These are phyloP conservation scores for Blastocystis sp. DNA, from an alignment of 352 stramenopile genomes.

Conservation along the genomic window DNA sequence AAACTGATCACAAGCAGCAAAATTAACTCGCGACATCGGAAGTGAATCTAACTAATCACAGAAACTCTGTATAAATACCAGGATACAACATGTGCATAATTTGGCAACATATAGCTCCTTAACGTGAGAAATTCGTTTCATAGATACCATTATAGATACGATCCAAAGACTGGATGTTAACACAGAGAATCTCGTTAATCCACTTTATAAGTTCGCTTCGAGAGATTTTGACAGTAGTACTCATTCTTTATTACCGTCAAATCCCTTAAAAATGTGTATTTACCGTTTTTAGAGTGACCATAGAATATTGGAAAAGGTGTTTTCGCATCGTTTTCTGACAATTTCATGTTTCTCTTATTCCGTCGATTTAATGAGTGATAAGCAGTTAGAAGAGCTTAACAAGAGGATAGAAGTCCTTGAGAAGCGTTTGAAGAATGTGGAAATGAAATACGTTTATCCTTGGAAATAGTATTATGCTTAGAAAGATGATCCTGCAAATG, in stretches of 20 bases:
- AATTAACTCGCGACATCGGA: conserved; percentile 41
- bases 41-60: background rate
- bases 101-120: conserved; percentile 39
- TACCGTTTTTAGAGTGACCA: too few species aligned
- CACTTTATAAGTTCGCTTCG: conserved; percentile 35
- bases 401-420: conserved; percentile 27
- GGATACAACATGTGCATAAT: conserved; percentile 63
- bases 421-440: conserved; percentile 49
- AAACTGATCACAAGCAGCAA: conserved; percentile 23
- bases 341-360: background rate
- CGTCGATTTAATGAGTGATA: conserved; percentile 10
- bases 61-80: background rate
- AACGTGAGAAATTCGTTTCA: background rate
- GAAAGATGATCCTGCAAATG: conserved; percentile 53
- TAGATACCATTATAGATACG: conserved; percentile 35
- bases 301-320: background rate
- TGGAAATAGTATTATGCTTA: background rate
- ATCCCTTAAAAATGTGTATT: background rate
- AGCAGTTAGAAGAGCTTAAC: background rate
- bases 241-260: background rate
- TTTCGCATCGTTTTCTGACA: background rate
- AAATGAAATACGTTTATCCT: background rate
- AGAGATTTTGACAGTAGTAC: background rate
- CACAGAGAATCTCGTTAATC: conserved; percentile 17
- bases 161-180: conserved; percentile 30